phyloP scores from a whole-genome alignment of 805 yeast genomes.

The Wickerhamomyces tratensis region DNA sequence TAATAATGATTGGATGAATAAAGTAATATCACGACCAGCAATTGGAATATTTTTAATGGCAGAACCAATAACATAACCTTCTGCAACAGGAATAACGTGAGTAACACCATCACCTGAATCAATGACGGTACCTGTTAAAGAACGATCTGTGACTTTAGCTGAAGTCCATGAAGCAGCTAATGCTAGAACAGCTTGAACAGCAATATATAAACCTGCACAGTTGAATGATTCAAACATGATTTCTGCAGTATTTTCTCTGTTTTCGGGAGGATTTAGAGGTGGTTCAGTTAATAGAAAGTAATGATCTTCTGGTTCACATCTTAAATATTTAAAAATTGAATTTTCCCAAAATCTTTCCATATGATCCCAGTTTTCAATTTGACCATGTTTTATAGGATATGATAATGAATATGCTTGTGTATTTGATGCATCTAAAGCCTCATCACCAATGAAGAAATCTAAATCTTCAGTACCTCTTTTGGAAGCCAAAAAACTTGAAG shows the following conservation, averaged over 20 bases:
- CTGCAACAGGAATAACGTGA: slow-evolving; percentile 98
- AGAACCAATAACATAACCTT: slow-evolving; percentile 96
- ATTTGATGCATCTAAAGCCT: slow-evolving; percentile 84
- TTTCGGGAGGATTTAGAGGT: slow-evolving; percentile 98
- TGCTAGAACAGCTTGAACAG: slow-evolving; percentile 98
- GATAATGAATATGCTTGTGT: slow-evolving; percentile 82
- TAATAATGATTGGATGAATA: slow-evolving; percentile 82
- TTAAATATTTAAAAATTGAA: slow-evolving; percentile 88
- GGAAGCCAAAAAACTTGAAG: slow-evolving; percentile 36
- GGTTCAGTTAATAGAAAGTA: slow-evolving; percentile 94
- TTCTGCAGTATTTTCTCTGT: slow-evolving; percentile 97
- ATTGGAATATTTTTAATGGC: slow-evolving; percentile 96
- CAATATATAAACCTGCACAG: slow-evolving; percentile 97
- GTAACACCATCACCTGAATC: slow-evolving; percentile 99
- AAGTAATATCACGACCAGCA: slow-evolving; percentile 97
- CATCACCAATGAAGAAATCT: slow-evolving; percentile 93
- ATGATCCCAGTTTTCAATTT: slow-evolving; percentile 98
- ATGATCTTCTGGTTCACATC: slow-evolving; percentile 99
- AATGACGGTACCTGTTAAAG: slow-evolving; percentile 96
- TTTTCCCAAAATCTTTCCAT: slow-evolving; percentile 99
- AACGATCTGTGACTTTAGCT: slow-evolving; percentile 87
- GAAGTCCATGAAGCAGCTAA: slow-evolving; percentile 99
- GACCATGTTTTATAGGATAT: slow-evolving; percentile 96
- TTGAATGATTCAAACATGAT: slow-evolving; percentile 98
- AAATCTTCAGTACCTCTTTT: slow-evolving; percentile 90